Evolutionary conservation across 345 rosid species (phyloP).

Genomic region (Luvunga scandens): DNA sequence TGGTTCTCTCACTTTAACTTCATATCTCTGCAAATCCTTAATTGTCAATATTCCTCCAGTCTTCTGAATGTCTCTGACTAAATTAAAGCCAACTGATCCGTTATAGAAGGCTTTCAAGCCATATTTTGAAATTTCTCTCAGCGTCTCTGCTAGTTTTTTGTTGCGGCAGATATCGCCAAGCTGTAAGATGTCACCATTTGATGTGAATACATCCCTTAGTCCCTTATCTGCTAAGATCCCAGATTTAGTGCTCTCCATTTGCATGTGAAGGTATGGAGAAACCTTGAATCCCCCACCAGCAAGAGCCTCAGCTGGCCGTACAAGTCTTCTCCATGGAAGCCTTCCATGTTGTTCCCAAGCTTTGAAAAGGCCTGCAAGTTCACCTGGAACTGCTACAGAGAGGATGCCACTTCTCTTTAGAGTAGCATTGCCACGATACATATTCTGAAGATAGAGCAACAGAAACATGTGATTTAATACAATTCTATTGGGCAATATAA

Average conservation of each 20-base stretch:
- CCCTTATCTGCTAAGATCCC: conserved; percentile 52
- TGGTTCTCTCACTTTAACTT: conserved; percentile 42
- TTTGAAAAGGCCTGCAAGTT: conserved; percentile 48
- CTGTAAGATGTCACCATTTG: conserved; percentile 43
- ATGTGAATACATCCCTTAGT: conserved; percentile 34
- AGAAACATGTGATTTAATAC: not conserved
- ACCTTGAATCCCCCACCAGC: conserved; percentile 49
- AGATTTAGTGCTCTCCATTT: conserved; percentile 29
- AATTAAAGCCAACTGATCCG: conserved; percentile 42
- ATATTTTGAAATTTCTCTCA: conserved; percentile 25
- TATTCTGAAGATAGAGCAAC: conserved; percentile 35
- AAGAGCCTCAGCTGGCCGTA: conserved; percentile 44
- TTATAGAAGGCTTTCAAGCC: conserved; percentile 50
- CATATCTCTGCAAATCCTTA: conserved; percentile 45
- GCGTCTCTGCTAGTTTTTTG: conserved; percentile 38
- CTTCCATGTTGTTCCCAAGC: conserved; percentile 56
- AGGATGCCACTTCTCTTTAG: conserved; percentile 44
- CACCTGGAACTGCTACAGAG: conserved; percentile 63
- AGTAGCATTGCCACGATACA: conserved; percentile 43
- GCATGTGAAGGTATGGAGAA: conserved; percentile 51
- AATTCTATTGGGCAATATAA: not conserved
- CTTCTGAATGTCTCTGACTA: conserved; percentile 40
- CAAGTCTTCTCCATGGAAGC: conserved; percentile 53
- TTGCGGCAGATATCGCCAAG: conserved; percentile 40
- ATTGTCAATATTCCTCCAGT: conserved; percentile 57